Conservation (phyloP, 768 basidiomycete species). For the Suillus plorans region DNA sequence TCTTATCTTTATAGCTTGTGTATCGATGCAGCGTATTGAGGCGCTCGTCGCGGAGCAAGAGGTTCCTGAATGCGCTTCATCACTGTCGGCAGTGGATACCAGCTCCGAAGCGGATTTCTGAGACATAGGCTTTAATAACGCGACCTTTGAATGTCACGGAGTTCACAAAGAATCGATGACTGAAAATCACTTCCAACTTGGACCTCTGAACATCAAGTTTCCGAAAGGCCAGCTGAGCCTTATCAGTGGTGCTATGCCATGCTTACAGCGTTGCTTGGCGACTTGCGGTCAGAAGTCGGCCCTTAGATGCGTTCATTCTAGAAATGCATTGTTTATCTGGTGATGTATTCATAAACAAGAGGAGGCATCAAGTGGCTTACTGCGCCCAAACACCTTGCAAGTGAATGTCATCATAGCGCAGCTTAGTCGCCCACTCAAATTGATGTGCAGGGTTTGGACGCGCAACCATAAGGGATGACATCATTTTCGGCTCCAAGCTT, state of each 20-base stretch:
- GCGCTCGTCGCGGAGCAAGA: too few species aligned
- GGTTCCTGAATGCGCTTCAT: too few species aligned
- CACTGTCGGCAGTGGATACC: too few species aligned
- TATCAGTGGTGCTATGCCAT: conserved; percentile 61
- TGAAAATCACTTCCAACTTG: conserved; percentile 49
- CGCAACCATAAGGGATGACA: conserved; percentile 80
- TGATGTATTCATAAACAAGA: conserved; percentile 54
- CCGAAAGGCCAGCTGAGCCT: conserved; percentile 57
- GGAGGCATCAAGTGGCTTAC: conserved; percentile 61
- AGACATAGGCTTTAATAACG: too few species aligned
- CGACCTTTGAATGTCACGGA: too few species aligned
- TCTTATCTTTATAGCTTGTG: too few species aligned
- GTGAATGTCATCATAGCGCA: conserved; percentile 15
- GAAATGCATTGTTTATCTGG: conserved; percentile 63
- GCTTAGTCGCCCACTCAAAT: conserved; percentile 21
- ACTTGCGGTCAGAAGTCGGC: conserved; percentile 21
- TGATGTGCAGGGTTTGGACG: conserved; percentile 63
- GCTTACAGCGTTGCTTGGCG: conserved; percentile 64
- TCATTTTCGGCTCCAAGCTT: conserved; percentile 65
- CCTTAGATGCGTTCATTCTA: conserved; percentile 22
- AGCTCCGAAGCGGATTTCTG: too few species aligned
- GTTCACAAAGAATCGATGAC: conserved; percentile 25
- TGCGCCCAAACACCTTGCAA: conserved; percentile 66
- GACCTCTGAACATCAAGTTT: conserved; percentile 57
- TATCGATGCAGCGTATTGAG: too few species aligned